Conservation (phyloP, 2,329 filamentous ascomycete species). For the Nannizziopsis arthrosporioides region DNA sequence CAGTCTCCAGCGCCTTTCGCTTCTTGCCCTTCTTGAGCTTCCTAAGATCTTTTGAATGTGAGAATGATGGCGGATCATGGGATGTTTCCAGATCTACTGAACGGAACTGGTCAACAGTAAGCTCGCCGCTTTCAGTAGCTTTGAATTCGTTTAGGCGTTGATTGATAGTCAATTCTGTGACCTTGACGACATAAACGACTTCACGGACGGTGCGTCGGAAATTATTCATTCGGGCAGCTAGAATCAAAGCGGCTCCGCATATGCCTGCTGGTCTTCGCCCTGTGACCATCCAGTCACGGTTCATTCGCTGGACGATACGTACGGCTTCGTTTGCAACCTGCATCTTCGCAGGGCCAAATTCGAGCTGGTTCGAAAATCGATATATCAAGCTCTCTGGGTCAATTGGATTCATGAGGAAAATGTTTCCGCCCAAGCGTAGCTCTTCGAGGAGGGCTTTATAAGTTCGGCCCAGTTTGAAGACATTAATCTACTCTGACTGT, state of each 20-base stretch:
- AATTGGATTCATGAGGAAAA: conserved; percentile 61
- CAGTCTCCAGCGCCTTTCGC: conserved; percentile 25
- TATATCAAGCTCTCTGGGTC: conserved; percentile 84
- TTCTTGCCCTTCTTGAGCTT: conserved; percentile 41
- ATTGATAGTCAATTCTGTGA: conserved; percentile 84
- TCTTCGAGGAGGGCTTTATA: conserved; percentile 71
- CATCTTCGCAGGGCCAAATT: conserved; percentile 71
- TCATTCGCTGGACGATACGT: conserved; percentile 83
- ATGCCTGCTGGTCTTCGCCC: conserved; percentile 87
- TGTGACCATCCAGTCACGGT: conserved; percentile 91
- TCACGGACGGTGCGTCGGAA: conserved; percentile 85
- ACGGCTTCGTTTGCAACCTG: conserved; percentile 82
- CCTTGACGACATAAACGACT: conserved; percentile 96
- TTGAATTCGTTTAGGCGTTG: conserved; percentile 88
- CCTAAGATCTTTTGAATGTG: conserved; percentile 43
- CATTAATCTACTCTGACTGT: conserved; percentile 53
- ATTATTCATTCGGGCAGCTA: conserved; percentile 96
- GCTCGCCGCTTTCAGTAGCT: conserved; percentile 65
- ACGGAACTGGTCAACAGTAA: conserved; percentile 77
- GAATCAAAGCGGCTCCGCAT: conserved; percentile 84
- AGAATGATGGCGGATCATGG: conserved; percentile 76
- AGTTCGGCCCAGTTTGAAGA: conserved; percentile 79
- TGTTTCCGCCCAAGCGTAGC: conserved; percentile 41
- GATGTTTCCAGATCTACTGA: conserved; percentile 47
- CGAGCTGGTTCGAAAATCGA: conserved; percentile 80